These are phyloP conservation scores for Puccinia coronata DNA, from an alignment of 1,284 basidiomycete genomes.

Conservation along the genomic window DNA sequence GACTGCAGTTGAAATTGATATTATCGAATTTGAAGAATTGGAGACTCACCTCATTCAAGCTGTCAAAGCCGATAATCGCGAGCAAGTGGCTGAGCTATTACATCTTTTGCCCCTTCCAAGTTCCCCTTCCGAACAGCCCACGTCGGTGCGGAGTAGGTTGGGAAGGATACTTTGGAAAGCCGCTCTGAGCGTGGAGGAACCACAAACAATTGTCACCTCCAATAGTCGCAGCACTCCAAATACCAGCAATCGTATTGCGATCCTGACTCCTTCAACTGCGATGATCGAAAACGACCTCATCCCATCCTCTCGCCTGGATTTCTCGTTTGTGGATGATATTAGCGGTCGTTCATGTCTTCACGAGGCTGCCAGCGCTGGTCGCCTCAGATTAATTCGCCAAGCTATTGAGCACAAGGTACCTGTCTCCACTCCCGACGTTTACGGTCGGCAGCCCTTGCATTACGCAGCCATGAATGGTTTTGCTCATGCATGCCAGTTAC, in stretches of 20 bases:
- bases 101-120: conserved; percentile 22
- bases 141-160: conserved; percentile 62
- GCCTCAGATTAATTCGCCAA: conserved; percentile 74
- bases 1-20: conserved; percentile 34
- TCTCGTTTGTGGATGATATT: conserved; percentile 90
- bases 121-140: conserved; percentile 30
- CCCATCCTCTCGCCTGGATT: conserved; percentile 75
- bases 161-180: conserved; percentile 88
- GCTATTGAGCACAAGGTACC: conserved; percentile 75
- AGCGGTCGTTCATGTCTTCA: conserved; percentile 95
- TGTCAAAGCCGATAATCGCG: conserved; percentile 38
- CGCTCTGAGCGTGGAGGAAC: conserved; percentile 66
- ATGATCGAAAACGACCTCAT: conserved; percentile 58
- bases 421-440: conserved; percentile 74
- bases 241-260: conserved; percentile 18
- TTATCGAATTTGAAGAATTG: conserved; percentile 46
- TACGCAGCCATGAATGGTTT: conserved; percentile 95
- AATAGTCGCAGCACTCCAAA: background rate
- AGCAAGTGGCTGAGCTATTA: conserved; percentile 33
- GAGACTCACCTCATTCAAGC: conserved; percentile 43
- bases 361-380: conserved; percentile 83
- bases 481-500: conserved; percentile 71
- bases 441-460: conserved; percentile 89
- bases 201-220: background rate
- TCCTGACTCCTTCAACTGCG: conserved; percentile 35